These are phyloP conservation scores for Quercus gilva DNA, from an alignment of 306 rosid species.

Conservation along the genomic window DNA sequence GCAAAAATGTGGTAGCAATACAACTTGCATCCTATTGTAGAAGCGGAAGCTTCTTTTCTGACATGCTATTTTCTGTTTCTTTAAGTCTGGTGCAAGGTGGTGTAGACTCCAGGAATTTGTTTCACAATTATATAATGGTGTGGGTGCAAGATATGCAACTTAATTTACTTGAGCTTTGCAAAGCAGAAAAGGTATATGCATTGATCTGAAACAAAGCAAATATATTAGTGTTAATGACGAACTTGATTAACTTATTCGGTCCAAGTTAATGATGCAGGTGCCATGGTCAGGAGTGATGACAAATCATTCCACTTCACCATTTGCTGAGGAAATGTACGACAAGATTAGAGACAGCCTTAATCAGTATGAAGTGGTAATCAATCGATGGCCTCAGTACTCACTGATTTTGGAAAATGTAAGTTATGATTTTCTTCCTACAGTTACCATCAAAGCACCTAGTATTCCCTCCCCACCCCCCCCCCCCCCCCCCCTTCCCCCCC, in stretches of 20 bases:
- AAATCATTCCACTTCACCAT: constrained; percentile 84
- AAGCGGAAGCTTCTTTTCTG: constrained; percentile 24
- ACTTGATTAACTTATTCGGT: constrained; percentile 21
- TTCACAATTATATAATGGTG: constrained; percentile 83
- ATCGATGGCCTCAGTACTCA: constrained; percentile 97
- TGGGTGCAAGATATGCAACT: constrained; percentile 98
- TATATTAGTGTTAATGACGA: neutral
- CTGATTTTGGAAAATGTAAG: constrained; percentile 83
- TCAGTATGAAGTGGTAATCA: constrained; percentile 81
- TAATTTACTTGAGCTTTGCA: constrained; percentile 74
- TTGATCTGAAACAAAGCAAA: neutral
- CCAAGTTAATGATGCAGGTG: constrained; percentile 51
- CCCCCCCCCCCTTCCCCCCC: too few relatives aligned
- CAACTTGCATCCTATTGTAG: neutral
- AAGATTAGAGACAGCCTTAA: constrained; percentile 66
- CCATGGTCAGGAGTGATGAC: constrained; percentile 98
- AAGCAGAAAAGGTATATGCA: constrained; percentile 81
- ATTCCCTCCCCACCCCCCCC: neutral
- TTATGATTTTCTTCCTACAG: constrained; percentile 6
- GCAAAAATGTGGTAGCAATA: neutral
- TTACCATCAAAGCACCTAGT: constrained; percentile 5
- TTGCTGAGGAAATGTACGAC: constrained; percentile 95
- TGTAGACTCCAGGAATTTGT: constrained; percentile 71
- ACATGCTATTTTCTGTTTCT: constrained; percentile 19
- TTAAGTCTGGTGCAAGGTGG: constrained; percentile 80